phyloP scores from a whole-genome alignment of 2,329 filamentous ascomycete genomes.

The Cyanodermella asteris region DNA sequence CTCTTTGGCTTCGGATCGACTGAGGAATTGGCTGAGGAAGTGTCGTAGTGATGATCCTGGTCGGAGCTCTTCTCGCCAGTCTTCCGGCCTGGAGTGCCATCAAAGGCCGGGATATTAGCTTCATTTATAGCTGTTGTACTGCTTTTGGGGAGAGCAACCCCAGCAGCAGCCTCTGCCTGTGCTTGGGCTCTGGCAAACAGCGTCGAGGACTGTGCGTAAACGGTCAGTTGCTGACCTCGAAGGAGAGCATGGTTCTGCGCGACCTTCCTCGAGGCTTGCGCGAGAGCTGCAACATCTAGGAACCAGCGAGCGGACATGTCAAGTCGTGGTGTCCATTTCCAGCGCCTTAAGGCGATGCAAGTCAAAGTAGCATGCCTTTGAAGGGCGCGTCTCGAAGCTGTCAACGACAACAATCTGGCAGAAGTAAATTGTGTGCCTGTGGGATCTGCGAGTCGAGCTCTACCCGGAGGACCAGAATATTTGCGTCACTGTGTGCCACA shows the following conservation, averaged over 20 bases:
- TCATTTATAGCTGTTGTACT: slow-evolving; percentile 5
- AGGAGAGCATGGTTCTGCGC: slow-evolving; percentile 39
- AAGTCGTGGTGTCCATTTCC: too few species aligned
- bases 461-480: too few species aligned
- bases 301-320: slow-evolving; percentile 37
- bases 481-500: too few species aligned
- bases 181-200: too few species aligned
- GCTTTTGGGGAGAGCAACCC: slow-evolving; percentile 6
- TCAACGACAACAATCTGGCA: too few species aligned
- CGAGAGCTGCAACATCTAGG: slow-evolving; percentile 48
- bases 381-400: too few species aligned
- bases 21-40: slow-evolving; percentile 19
- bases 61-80: slow-evolving; percentile 18
- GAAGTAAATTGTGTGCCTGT: too few species aligned
- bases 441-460: too few species aligned
- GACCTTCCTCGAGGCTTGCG: slow-evolving; percentile 47
- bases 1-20: slow-evolving; percentile 15
- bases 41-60: slow-evolving; percentile 29
- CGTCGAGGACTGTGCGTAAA: slow-evolving; percentile 42
- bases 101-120: slow-evolving; percentile 7
- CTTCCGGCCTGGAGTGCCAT: slow-evolving; percentile 10
- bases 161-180: too few species aligned
- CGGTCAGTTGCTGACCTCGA: slow-evolving; percentile 37
- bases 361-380: too few species aligned
- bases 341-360: too few species aligned